A percentile compares a stretch with the other conserved stretches of the same genome.
phyloP scores from a whole-genome alignment of 495 filamentous ascomycete genomes.

The Neurospora intermedia region DNA sequence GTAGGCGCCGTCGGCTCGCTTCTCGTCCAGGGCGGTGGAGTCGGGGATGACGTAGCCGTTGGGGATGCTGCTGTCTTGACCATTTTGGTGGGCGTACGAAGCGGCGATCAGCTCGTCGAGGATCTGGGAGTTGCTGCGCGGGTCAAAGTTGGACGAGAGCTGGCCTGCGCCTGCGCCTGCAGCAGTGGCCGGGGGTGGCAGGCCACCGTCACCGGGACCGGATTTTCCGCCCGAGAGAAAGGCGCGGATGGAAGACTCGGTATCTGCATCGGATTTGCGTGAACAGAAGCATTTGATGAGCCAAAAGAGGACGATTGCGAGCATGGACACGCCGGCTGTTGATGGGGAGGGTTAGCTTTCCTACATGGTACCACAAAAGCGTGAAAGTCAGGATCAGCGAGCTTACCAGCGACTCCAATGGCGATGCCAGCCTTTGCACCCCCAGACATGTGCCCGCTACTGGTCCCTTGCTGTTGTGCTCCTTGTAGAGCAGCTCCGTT shows the following conservation, averaged over 20 bases:
- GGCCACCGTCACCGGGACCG: neutral
- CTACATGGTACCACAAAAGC: neutral
- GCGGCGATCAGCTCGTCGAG: constrained; percentile 23
- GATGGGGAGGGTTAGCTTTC: neutral
- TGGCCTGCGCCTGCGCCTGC: neutral
- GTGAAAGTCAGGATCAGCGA: neutral
- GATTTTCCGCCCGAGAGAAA: neutral
- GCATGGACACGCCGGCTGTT: constrained; percentile 1
- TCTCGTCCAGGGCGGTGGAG: constrained; percentile 1
- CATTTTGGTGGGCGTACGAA: constrained; percentile 24
- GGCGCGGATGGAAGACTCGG: neutral
- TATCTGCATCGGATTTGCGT: neutral
- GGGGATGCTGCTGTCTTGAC: neutral
- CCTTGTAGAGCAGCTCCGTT: neutral
- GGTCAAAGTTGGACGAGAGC: neutral
- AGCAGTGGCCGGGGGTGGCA: neutral
- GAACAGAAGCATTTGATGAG: constrained; percentile 1
- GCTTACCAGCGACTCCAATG: constrained; percentile 8
- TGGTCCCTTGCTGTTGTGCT: neutral
- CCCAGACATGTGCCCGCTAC: neutral
- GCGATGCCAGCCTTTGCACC: constrained; percentile 14
- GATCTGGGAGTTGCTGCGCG: constrained; percentile 16
- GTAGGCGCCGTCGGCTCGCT: neutral
- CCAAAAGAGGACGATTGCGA: constrained; percentile 2
- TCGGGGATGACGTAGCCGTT: neutral